Base-by-base conservation (phyloP, 257 asterid species). In the Nicotiana obtusifolia region DNA sequence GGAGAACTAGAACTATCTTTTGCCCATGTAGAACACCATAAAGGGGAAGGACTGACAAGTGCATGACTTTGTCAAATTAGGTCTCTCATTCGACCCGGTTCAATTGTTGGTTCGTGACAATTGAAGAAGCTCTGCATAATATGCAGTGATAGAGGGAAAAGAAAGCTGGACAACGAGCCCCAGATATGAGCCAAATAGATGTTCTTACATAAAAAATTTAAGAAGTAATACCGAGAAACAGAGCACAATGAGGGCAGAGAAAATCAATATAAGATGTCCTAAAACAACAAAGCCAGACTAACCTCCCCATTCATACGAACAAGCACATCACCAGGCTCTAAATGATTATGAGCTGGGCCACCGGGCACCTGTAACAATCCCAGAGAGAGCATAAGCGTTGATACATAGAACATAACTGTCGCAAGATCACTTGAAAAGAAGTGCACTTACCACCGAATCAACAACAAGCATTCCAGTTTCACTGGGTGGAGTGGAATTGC, bases 381-480 rank as follows among this genome's bases (percentile, higher is more conserved):
- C 54, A 82, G 76, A 78, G 69, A 79, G 22, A 33, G 31, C 47
- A 53, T 13, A 67, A 65, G 57, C 26, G 6, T 31, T 41, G 57
- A 59, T 79, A 61, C 59, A 79, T 59, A 79, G 57, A 64, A 79
- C 17, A 37, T n/a, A 20, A 52, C 64, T 24, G 22, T 78, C 31
- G 17, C 76, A 76, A 78, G 64, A 80, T 57, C 76, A 75, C 79
- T 80, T 52, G 52, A 76, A 41, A 19, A 82, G 41, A 80, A 82
- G 60, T 33, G 80, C 76, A 84, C 97, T 90, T 86, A 96, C 99
- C 92, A 91, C 98, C 7, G 98, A 94, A 86, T 96, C 99, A 16
- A 96, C 97, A 56, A 96, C 99, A 65, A 96, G 98, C 99, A 96
- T 96, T 85, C 99, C 99, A 82, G 98, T 96, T 92, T 96, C 99